Evolutionary conservation across 75 land plant species (phyloP), one percentile per base, ranked within the genome.

Genomic region (Picea glauca): DNA sequence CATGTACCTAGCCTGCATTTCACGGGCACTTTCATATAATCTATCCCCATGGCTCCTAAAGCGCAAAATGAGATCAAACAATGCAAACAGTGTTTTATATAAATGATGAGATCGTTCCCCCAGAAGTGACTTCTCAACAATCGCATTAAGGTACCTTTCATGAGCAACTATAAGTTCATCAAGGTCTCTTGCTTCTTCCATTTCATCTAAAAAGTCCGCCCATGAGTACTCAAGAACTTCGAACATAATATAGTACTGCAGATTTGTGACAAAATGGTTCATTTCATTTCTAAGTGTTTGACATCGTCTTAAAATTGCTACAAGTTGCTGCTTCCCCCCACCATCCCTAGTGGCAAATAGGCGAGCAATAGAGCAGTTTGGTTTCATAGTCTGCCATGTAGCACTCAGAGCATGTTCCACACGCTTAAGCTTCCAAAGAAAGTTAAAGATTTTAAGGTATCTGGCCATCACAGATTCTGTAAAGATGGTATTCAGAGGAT

Each of bases 231-330:
- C 99, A 58, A 95, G 86, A 11, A 95, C 99, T 88, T 98, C 99
- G 90, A 98, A 98, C 99, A 98, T 98, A 59, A 98, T 98, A 80
- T 98, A 98, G 70, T 98, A 93, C 81, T 98, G 99, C 77, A 98
- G 83, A 78, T 98, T 98, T 38, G 96, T 90, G 40, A 98, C 90
- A 80, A 98, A 98, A 84, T 98, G 98, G 76, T 98, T 98, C 99
- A 98, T 98, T 77, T 98, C 98, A 83, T 89, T 88, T 88, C 99
- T 91, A 32, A 93, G 88, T 54, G 98, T 98, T 82, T 98, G 99
- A 80, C 98, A 98, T 72, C 87, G 80, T 73, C 98, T 84, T 76
- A 88, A 79, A 30, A 96, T 86, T 30, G 88, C 87, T 46, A 88
- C 85, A 54, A 98, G 80, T 68, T 89, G 89, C 38, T 81, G 78